Percentiles rank a stretch among this genome's conserved stretches.
phyloP scores from a whole-genome alignment of 2,329 filamentous ascomycete species.

The Fusarium albosuccineum region DNA sequence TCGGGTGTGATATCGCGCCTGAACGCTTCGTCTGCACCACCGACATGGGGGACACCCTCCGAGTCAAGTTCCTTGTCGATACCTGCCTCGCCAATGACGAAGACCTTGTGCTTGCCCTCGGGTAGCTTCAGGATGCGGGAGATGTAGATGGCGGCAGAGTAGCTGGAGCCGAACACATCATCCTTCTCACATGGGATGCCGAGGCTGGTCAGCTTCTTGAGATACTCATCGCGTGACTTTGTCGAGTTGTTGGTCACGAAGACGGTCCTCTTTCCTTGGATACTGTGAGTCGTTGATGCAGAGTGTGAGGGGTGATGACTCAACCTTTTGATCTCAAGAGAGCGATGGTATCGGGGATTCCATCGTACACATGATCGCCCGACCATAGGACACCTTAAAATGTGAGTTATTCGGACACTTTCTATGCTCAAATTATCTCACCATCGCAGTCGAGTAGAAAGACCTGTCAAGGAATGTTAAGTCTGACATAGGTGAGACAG shows the following conservation, averaged over 20 bases:
- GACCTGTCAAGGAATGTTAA: constrained; percentile 65
- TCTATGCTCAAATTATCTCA: constrained; percentile 56
- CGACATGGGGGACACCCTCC: constrained; percentile 84
- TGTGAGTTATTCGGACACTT: constrained; percentile 16
- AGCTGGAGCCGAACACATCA: constrained; percentile 96
- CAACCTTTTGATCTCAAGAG: constrained; percentile 84
- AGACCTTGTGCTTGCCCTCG: constrained; percentile 89
- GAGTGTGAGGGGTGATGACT: constrained; percentile 3
- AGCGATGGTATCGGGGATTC: constrained; percentile 86
- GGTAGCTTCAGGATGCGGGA: constrained; percentile 88
- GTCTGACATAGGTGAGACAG: neutral
- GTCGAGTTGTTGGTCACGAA: constrained; percentile 99
- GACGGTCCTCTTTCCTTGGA: constrained; percentile 85
- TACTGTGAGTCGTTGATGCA: constrained; percentile 18
- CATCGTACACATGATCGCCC: constrained; percentile 88
- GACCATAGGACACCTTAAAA: constrained; percentile 91
- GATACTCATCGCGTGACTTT: constrained; percentile 92
- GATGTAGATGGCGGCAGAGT: constrained; percentile 96
- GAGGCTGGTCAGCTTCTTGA: constrained; percentile 86
- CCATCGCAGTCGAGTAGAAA: constrained; percentile 99
- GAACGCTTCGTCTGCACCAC: constrained; percentile 85
- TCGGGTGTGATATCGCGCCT: constrained; percentile 83
- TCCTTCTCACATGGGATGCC: constrained; percentile 85
- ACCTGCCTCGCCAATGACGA: constrained; percentile 89
- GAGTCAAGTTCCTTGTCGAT: constrained; percentile 89